These are phyloP conservation scores for Kurtzmaniella quercitrusa DNA, from an alignment of 1,139 yeast species.

Conservation along the genomic window DNA sequence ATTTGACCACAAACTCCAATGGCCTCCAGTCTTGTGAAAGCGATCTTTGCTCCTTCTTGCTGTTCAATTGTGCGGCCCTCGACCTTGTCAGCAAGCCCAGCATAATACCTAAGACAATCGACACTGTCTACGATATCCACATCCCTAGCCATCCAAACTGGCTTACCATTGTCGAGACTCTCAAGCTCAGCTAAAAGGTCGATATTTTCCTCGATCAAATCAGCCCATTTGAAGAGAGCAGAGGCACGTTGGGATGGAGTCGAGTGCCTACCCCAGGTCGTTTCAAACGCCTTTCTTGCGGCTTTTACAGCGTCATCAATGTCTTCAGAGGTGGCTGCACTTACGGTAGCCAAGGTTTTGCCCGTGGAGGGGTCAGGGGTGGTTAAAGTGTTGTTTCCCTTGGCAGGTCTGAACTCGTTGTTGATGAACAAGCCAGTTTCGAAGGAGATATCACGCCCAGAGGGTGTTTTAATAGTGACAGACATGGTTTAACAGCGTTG, in stretches of 20 bases:
- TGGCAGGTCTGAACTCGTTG: slow-evolving; percentile 54
- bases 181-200: slow-evolving; percentile 57
- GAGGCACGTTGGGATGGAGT: slow-evolving; percentile 43
- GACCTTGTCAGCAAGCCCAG: slow-evolving; percentile 71
- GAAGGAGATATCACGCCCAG: slow-evolving; percentile 10
- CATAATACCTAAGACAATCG: slow-evolving; percentile 55
- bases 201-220: slow-evolving; percentile 46
- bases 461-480: slow-evolving; percentile 11
- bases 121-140: slow-evolving; percentile 49
- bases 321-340: slow-evolving; percentile 54
- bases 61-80: slow-evolving; percentile 58
- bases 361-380: slow-evolving; percentile 56
- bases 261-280: slow-evolving; percentile 25
- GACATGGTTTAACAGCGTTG: slow-evolving; percentile 7
- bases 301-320: slow-evolving; percentile 57
- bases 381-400: slow-evolving; percentile 46
- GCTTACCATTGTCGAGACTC: slow-evolving; percentile 69
- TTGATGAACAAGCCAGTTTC: slow-evolving; percentile 69
- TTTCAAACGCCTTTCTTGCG: slow-evolving; percentile 51
- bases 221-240: slow-evolving; percentile 50
- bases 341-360: slow-evolving; percentile 48
- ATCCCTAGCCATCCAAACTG: slow-evolving; percentile 35
- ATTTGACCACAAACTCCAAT: slow-evolving; percentile 37
- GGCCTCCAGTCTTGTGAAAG: slow-evolving; percentile 20
- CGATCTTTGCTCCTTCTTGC: slow-evolving; percentile 43